Percentiles rank a stretch among this genome's conserved stretches.
These are phyloP conservation scores for Phialophora verrucosa DNA, from an alignment of 2,329 filamentous ascomycete species.

Conservation along the genomic window DNA sequence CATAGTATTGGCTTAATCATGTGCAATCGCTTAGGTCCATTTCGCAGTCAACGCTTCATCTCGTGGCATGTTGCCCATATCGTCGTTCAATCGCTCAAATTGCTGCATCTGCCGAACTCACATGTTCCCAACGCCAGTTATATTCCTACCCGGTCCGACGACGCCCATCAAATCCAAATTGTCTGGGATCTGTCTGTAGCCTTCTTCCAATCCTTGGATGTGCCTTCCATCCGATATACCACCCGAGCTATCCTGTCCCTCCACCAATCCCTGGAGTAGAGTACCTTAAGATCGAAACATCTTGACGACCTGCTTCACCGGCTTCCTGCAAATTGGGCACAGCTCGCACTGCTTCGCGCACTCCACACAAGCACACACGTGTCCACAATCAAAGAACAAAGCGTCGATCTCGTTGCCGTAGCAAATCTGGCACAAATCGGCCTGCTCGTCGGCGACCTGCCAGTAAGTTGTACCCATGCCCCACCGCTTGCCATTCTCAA, in stretches of 20 bases:
- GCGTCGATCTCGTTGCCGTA: conserved; percentile 65
- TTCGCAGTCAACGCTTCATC: not conserved
- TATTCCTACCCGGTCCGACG: not conserved
- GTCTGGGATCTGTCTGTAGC: not conserved
- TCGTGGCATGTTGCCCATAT: conserved; percentile 2
- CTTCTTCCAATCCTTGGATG: not conserved
- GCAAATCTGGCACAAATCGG: conserved; percentile 66
- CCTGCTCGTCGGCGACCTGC: conserved; percentile 66
- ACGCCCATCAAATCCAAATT: conserved; percentile 3
- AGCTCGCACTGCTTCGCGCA: conserved; percentile 64
- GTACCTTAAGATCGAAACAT: conserved; percentile 55
- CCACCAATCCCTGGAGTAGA: not conserved
- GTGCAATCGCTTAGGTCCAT: conserved; percentile 2
- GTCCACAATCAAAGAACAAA: conserved; percentile 67
- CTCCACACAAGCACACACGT: conserved; percentile 65
- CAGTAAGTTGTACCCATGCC: conserved; percentile 68
- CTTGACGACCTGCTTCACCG: conserved; percentile 63
- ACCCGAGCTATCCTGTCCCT: not conserved
- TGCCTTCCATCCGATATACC: not conserved
- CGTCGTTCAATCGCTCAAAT: conserved; percentile 11
- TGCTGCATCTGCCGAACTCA: conserved; percentile 8
- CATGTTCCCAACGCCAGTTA: not conserved
- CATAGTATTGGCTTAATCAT: not conserved
- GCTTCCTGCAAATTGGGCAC: conserved; percentile 66
- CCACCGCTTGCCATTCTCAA: conserved; percentile 64